Evolutionary conservation across 2,329 filamentous ascomycete species (phyloP).

Genomic region (Whalleya microplaca): DNA sequence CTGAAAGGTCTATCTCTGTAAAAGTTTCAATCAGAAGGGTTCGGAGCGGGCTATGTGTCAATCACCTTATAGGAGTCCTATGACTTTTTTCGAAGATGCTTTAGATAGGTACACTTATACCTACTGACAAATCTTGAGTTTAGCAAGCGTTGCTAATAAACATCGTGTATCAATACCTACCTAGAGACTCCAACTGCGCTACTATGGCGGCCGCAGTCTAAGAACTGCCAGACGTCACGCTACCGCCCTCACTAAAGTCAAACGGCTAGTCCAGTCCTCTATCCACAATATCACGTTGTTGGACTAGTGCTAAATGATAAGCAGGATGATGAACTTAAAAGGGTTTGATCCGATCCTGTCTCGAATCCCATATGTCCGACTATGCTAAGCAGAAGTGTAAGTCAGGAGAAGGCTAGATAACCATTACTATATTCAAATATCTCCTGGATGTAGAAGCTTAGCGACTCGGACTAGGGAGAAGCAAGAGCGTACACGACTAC

Average conservation of each 20-base stretch:
- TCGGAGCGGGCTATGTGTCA: too few species aligned
- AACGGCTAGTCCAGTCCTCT: background rate
- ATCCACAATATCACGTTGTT: background rate
- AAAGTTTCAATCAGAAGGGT: too few species aligned
- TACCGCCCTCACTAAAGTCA: background rate
- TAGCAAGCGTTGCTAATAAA: too few species aligned
- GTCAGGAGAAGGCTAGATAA: background rate
- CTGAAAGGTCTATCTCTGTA: too few species aligned
- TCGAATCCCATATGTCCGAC: background rate
- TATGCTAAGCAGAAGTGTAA: background rate
- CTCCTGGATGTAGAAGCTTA: background rate
- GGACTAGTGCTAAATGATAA: too few species aligned
- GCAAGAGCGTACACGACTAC: background rate
- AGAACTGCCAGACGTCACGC: background rate
- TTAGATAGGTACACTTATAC: too few species aligned
- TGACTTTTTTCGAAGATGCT: too few species aligned
- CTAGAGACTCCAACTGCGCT: too few species aligned
- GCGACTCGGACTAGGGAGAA: too few species aligned
- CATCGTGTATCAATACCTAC: too few species aligned
- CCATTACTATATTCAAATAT: slow-evolving; percentile 1
- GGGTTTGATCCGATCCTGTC: background rate
- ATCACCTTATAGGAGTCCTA: too few species aligned
- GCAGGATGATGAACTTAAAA: background rate
- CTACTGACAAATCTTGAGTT: too few species aligned
- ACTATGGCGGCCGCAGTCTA: background rate